Base-by-base conservation (phyloP, 805 yeast species). In the Candida silvicultrix region DNA sequence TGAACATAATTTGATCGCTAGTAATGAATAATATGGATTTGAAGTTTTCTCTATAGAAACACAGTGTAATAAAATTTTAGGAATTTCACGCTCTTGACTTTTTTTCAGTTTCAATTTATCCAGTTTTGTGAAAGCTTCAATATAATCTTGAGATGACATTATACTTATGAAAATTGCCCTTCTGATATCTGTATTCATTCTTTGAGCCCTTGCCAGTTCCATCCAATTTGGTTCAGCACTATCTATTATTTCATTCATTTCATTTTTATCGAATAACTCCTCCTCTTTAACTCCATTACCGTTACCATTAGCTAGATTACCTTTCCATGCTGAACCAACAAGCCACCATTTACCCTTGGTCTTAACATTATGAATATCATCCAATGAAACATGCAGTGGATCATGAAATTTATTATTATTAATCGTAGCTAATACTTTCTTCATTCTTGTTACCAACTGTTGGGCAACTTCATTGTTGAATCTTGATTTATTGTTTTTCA, bases 271-370 rank as follows among this genome's bases (percentile, higher is more conserved):
- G 2, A 12, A 20, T 4, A 37, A 20, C 6, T 48, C 55, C 3
- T 55, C 53, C 3, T 51, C 53, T 20, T 54, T 34, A 9, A 2
- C 59, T 20, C 58, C 63, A 23, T 62, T 56, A 5, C 41, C 23
- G 6, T 19, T 43, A 8, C 54, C 50, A 5, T 55, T 62, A 29
- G 50, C 52, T 39, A 66, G 71, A 45, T 70, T 67, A 3, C 96
- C 97, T 58, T 81, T 87, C 97, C 97, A 94, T 0, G 99, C 96
- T 1, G 98, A 87, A 42, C 99, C 99, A 28, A 94, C 92, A 29
- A 94, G 71, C 99, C 99, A 94, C 99, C 99, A 94, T 65, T 92
- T 94, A 47, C 99, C 99, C 52, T 81, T 80, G 1, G 83, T 78
- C 14, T 83, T 86, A 21, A 88, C 74, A 49, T 78, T 80, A 42